A percentile compares a stretch with the other conserved stretches of the same genome.
Conservation (phyloP, 495 filamentous ascomycete species). For the Aspergillus saccharolyticus region DNA sequence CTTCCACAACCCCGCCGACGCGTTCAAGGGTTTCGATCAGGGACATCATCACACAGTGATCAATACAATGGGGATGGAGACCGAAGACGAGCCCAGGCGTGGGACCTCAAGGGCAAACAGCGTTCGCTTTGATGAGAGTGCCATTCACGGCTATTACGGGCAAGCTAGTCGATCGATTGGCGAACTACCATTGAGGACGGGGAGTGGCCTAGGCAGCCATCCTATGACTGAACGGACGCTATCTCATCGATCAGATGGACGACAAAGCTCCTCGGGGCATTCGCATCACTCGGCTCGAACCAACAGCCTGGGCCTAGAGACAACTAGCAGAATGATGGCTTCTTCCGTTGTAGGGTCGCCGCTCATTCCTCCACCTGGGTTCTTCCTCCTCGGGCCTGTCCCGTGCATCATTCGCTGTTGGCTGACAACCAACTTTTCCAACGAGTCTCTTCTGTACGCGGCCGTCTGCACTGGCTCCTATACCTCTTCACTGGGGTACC, state of each 20-base stretch:
- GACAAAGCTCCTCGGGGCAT: conserved; percentile 84
- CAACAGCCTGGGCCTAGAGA: conserved; percentile 76
- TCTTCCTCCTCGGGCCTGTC: conserved; percentile 78
- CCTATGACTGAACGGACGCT: conserved; percentile 81
- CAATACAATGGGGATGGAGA: conserved; percentile 71
- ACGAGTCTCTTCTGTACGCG: conserved; percentile 81
- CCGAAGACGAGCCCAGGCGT: conserved; percentile 86
- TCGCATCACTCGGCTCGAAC: conserved; percentile 76
- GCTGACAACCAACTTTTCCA: conserved; percentile 81
- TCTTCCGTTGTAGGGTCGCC: conserved; percentile 61
- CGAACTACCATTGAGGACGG: conserved; percentile 71
- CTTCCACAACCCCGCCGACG: conserved; percentile 67
- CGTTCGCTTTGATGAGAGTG: conserved; percentile 97
- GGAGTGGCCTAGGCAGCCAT: conserved; percentile 77
- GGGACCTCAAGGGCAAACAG: conserved; percentile 94
- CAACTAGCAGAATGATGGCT: conserved; percentile 57
- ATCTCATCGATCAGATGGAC: conserved; percentile 95
- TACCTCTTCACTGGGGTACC: conserved; percentile 68
- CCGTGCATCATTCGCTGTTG: conserved; percentile 95
- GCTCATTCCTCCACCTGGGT: conserved; percentile 69
- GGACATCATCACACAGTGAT: conserved; percentile 64
- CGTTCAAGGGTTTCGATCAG: conserved; percentile 81
- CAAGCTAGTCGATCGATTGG: conserved; percentile 73
- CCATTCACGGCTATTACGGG: conserved; percentile 83
- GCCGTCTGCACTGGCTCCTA: conserved; percentile 90